A percentile compares a stretch with the other conserved stretches of the same genome.
Conservation (phyloP, 2,329 filamentous ascomycete species). For the Pyrenophora seminiperda region DNA sequence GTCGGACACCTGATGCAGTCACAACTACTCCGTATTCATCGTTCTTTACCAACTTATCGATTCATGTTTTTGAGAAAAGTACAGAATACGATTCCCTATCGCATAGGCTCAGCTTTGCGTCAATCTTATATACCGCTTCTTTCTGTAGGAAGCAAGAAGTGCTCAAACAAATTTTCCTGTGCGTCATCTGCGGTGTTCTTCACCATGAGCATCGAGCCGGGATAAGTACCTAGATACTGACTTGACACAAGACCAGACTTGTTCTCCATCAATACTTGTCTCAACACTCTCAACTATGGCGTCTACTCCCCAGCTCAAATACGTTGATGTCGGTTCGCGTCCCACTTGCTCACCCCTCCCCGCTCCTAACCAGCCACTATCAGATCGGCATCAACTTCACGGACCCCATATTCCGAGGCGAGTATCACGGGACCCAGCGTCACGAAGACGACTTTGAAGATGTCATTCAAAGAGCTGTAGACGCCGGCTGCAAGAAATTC, state of each 20-base stretch:
- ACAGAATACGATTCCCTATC: neutral
- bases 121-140: neutral
- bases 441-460: slow-evolving; percentile 76
- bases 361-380: slow-evolving; percentile 14
- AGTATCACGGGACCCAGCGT: slow-evolving; percentile 77
- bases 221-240: too few species aligned
- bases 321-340: slow-evolving; percentile 52
- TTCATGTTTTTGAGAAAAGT: slow-evolving; percentile 17
- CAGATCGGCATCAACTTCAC: slow-evolving; percentile 93
- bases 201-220: neutral
- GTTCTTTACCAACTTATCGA: slow-evolving; percentile 5
- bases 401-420: slow-evolving; percentile 85
- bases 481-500: slow-evolving; percentile 83
- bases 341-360: slow-evolving; percentile 9
- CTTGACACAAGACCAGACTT: too few species aligned
- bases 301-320: slow-evolving; percentile 32
- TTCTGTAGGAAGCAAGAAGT: neutral
- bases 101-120: neutral
- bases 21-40: slow-evolving; percentile 5
- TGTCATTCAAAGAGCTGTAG: slow-evolving; percentile 76
- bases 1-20: slow-evolving; percentile 5
- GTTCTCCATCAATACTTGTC: neutral
- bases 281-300: slow-evolving; percentile 5
- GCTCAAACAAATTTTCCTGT: slow-evolving; percentile 17
- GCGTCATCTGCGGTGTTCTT: slow-evolving; percentile 4